Percentiles rank a stretch among this genome's conserved stretches.
These are phyloP conservation scores for Rhynchospora pubera DNA, from an alignment of 176 grass and related monocot genomes.

Conservation along the genomic window DNA sequence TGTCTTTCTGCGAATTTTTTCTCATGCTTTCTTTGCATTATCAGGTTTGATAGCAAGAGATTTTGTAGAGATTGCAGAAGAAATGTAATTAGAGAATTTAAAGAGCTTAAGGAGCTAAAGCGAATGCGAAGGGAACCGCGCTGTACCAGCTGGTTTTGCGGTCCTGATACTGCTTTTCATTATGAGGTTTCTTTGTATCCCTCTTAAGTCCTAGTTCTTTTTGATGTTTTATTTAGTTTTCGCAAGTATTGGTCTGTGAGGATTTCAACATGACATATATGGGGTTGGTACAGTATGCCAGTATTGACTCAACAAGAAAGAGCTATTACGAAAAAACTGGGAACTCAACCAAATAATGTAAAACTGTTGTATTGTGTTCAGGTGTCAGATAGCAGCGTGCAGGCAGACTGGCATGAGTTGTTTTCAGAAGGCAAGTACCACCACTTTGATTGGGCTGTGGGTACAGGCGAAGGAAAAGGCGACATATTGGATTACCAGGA, in stretches of 20 bases:
- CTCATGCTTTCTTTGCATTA: conserved; percentile 6
- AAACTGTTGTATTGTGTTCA: conserved; percentile 37
- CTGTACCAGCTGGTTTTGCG: conserved; percentile 87
- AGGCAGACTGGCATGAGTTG: conserved; percentile 70
- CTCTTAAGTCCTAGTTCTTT: not conserved
- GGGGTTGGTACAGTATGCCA: not conserved
- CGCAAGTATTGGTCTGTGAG: not conserved
- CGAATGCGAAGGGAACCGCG: conserved; percentile 60
- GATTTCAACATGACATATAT: not conserved
- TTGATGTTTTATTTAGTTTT: not conserved
- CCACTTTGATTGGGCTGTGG: conserved; percentile 90
- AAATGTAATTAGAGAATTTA: conserved; percentile 95
- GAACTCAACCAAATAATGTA: conserved; percentile 5
- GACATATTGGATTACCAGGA: conserved; percentile 79
- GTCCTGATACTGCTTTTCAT: conserved; percentile 78
- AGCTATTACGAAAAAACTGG: not conserved
- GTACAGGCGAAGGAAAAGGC: conserved; percentile 71
- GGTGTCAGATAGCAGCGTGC: conserved; percentile 50
- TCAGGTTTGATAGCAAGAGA: conserved; percentile 95
- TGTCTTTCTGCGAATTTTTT: not conserved
- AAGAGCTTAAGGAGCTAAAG: conserved; percentile 91
- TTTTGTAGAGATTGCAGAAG: conserved; percentile 96
- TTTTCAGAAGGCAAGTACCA: conserved; percentile 63
- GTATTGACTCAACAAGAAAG: not conserved
- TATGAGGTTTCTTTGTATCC: conserved; percentile 66